A percentile compares a stretch with the other conserved stretches of the same genome.
phyloP scores from a whole-genome alignment of 2,329 filamentous ascomycete species.

The Alternaria angustiovoidea region DNA sequence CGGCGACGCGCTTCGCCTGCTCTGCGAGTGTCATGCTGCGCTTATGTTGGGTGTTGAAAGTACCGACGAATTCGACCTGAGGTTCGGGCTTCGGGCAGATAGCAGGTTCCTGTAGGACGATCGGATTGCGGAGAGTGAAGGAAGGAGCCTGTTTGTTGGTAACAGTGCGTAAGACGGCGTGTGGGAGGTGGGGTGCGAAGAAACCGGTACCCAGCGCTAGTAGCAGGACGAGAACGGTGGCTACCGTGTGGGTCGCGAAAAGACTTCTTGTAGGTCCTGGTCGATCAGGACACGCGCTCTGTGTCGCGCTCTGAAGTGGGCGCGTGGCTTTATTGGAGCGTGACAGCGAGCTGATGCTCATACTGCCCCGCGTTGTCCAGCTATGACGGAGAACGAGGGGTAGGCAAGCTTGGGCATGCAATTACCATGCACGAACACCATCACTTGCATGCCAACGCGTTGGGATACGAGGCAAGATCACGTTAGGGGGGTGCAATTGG shows the following conservation, averaged over 20 bases:
- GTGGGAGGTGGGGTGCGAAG: constrained; percentile 48
- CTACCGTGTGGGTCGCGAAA: constrained; percentile 31
- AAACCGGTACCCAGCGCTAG: constrained; percentile 47
- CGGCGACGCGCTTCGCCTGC: constrained; percentile 81
- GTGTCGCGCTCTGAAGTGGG: constrained; percentile 7
- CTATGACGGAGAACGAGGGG: constrained; percentile 31
- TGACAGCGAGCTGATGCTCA: constrained; percentile 17
- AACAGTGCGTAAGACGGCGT: constrained; percentile 40
- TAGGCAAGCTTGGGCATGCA: constrained; percentile 23
- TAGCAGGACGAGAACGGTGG: constrained; percentile 43
- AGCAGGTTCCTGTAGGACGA: constrained; percentile 35
- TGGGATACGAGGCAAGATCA: constrained; percentile 5
- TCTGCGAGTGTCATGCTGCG: constrained; percentile 64
- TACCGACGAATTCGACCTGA: constrained; percentile 40
- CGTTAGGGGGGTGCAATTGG: constrained; percentile 11
- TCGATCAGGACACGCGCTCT: constrained; percentile 2
- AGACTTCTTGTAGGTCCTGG: constrained; percentile 8
- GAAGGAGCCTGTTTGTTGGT: constrained; percentile 31
- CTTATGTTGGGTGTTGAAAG: constrained; percentile 46
- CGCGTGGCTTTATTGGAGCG: constrained; percentile 27
- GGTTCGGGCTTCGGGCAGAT: constrained; percentile 41
- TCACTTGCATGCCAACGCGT: constrained; percentile 21
- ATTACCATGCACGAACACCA: constrained; percentile 24
- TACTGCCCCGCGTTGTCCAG: constrained; percentile 25
- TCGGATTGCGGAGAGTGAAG: constrained; percentile 36